Evolutionary conservation across 1,284 basidiomycete genomes (phyloP), one percentile per base, ranked within the genome.

Genomic region (Ceratobasidium papillatum): DNA sequence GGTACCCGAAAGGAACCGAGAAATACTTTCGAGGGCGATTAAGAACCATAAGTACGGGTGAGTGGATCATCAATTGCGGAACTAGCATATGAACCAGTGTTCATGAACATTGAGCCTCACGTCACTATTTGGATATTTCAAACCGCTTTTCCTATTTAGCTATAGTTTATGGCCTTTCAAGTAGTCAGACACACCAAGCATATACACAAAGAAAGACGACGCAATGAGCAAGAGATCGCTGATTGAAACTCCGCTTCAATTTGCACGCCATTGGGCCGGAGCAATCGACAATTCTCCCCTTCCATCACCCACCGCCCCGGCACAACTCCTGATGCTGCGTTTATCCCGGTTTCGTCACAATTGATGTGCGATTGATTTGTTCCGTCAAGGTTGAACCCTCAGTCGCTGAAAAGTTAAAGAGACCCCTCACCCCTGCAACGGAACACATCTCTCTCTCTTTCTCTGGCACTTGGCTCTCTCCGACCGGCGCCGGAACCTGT

Each of bases 221-320:
- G 36, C 22, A 47, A 38, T 19, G 9, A 32, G 32, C 4, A 49
- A 45, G 22, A 32, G 32, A 66, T 66, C 47, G 41, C 22, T 34
- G 38, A 49, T 66, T 66, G 17, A 54, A 66, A 66, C 64, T 49
- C 47, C 64, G 49, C 25, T 30, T 54, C 64, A 66, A 66, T 66
- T 66, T 66, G 64, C 64, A 49, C 63, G 17, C 62, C 62, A 45
- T 34, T 8, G 59, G n/a, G 17, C 36, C 22, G 59, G 59, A 66
- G 45, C 63, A 66, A 25, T 52, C 47, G 52, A 56, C 47, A 38
- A 22, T 27, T 32, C 14, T 32, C 43, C 30, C 14, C 47, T 12
- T 52, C 64, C 22, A 41, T n/a, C 58, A 32, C 30, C 47, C 47
- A 41, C 64, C 17, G 27, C 52, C 32, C 64, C 12, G 47, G 64